phyloP scores from a whole-genome alignment of 495 filamentous ascomycete genomes.

The Aspergillus affinis region DNA sequence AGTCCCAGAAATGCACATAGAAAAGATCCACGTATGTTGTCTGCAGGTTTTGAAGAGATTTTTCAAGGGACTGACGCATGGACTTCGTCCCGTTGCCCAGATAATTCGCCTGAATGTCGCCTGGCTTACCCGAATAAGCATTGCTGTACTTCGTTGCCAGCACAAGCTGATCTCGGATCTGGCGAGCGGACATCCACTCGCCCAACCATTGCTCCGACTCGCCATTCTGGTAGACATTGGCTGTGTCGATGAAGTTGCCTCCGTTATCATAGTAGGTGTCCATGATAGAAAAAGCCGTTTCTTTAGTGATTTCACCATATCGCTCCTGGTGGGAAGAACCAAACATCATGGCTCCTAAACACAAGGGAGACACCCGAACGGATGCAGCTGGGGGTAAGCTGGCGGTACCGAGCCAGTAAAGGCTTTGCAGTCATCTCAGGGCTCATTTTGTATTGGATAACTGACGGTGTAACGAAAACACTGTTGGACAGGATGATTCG shows the following conservation, averaged over 20 bases:
- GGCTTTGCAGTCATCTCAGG: too few species aligned
- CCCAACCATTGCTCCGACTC: constrained; percentile 73
- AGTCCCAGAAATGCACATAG: constrained; percentile 68
- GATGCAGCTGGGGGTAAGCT: too few species aligned
- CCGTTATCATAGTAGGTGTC: constrained; percentile 65
- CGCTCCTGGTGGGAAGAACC: too few species aligned
- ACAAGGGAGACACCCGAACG: too few species aligned
- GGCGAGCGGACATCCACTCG: constrained; percentile 66
- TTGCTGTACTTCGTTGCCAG: constrained; percentile 71
- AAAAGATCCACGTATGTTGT: constrained; percentile 35
- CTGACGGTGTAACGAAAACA: too few species aligned
- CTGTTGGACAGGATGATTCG: too few species aligned
- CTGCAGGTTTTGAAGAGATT: constrained; percentile 59
- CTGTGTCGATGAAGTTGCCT: constrained; percentile 77
- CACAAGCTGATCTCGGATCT: constrained; percentile 59
- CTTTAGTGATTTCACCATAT: constrained; percentile 14
- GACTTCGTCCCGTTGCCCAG: constrained; percentile 60
- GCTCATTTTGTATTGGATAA: too few species aligned
- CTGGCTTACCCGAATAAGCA: constrained; percentile 24
- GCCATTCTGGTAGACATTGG: constrained; percentile 67
- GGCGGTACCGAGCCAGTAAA: too few species aligned
- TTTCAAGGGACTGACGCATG: constrained; percentile 52
- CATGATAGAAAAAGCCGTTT: constrained; percentile 58
- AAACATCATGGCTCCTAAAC: too few species aligned
- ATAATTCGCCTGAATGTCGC: constrained; percentile 46